A percentile compares a stretch with the other conserved stretches of the same genome.
phyloP scores from a whole-genome alignment of 169 alveolate genomes.

The Plasmodium knowlesi region DNA sequence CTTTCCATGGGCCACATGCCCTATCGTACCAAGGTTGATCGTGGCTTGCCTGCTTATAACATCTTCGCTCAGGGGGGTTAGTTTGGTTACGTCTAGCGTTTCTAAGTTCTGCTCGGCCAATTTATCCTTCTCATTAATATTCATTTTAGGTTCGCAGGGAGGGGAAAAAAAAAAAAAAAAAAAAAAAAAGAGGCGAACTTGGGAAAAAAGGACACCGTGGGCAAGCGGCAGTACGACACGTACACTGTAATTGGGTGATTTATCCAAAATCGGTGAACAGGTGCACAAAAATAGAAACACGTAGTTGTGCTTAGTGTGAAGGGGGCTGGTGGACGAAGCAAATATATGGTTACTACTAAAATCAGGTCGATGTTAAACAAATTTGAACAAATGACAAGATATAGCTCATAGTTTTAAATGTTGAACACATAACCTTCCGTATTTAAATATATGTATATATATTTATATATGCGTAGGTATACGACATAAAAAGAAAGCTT shows the following conservation, averaged over 20 bases:
- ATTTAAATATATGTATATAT: background rate
- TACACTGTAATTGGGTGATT: background rate
- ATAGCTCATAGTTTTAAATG: background rate
- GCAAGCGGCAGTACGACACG: background rate
- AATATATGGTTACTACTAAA: background rate
- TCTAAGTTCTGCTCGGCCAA: slow-evolving; percentile 85
- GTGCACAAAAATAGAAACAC: background rate
- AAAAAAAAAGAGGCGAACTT: background rate
- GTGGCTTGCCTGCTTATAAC: slow-evolving; percentile 99
- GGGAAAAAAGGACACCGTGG: background rate
- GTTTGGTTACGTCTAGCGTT: slow-evolving; percentile 88
- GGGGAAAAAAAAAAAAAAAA: background rate
- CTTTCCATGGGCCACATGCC: slow-evolving; percentile 99
- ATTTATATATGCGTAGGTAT: background rate
- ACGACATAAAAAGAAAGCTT: background rate
- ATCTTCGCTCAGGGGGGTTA: slow-evolving; percentile 98
- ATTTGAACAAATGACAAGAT: background rate
- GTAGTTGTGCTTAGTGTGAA: background rate
- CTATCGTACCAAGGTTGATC: slow-evolving; percentile 98
- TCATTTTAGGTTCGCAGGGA: slow-evolving; percentile 22
- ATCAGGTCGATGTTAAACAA: background rate
- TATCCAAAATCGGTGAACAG: background rate
- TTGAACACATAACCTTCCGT: background rate
- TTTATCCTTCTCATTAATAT: slow-evolving; percentile 66
- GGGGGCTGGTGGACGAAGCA: background rate